Percentiles rank a stretch among this genome's conserved stretches.
phyloP scores from a whole-genome alignment of 2,329 filamentous ascomycete species.

The Herpotrichia juniperi region DNA sequence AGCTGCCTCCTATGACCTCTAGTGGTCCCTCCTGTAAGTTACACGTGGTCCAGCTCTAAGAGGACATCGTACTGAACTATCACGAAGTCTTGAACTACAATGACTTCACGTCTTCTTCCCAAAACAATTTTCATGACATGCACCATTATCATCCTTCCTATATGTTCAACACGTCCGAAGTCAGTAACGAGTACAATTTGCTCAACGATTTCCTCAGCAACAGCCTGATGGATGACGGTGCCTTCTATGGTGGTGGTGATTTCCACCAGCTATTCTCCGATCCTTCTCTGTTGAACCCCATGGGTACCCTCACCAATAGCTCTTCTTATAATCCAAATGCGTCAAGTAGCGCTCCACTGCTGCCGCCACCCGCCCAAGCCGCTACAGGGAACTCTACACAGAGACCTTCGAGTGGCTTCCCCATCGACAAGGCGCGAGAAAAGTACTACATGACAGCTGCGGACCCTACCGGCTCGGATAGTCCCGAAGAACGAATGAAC shows the following conservation, averaged over 20 bases:
- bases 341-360: slow-evolving; percentile 52
- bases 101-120: slow-evolving; percentile 74
- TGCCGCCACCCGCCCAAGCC: slow-evolving; percentile 51
- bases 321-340: slow-evolving; percentile 48
- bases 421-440: slow-evolving; percentile 76
- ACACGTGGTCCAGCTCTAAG: slow-evolving; percentile 34
- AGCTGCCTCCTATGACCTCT: slow-evolving; percentile 65
- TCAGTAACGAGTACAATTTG: slow-evolving; percentile 95
- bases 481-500: slow-evolving; percentile 93
- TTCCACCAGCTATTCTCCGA: slow-evolving; percentile 64
- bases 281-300: slow-evolving; percentile 57
- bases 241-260: slow-evolving; percentile 50
- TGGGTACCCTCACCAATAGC: slow-evolving; percentile 46
- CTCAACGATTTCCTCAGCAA: slow-evolving; percentile 96
- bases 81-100: slow-evolving; percentile 77
- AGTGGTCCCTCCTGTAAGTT: slow-evolving; percentile 78
- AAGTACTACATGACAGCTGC: slow-evolving; percentile 95
- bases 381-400: slow-evolving; percentile 62
- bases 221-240: slow-evolving; percentile 77
- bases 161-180: slow-evolving; percentile 93
- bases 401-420: slow-evolving; percentile 65
- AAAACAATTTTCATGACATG: slow-evolving; percentile 92
- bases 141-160: slow-evolving; percentile 92
- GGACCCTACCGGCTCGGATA: slow-evolving; percentile 85
- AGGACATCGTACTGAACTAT: slow-evolving; percentile 30